These are phyloP conservation scores for Mortierella sp. DNA, from an alignment of 371 early-diverging fungal genomes.

Conservation along the genomic window DNA sequence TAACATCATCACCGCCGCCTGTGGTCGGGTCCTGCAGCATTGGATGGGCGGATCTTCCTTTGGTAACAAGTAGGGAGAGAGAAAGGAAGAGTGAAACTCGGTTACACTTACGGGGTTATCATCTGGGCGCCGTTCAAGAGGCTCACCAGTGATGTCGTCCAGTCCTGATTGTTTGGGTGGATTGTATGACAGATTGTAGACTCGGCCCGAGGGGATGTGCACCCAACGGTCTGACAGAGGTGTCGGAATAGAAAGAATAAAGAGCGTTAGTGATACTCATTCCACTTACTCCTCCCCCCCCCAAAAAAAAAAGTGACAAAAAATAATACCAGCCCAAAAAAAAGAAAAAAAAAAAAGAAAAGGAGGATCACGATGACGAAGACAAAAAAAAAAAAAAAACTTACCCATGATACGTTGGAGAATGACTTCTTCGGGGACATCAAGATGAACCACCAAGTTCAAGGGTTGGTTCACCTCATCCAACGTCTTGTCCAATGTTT, in stretches of 20 bases:
- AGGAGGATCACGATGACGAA: not conserved
- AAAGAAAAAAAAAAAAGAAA: not conserved
- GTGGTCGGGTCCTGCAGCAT: too few species aligned
- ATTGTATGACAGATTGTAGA: slow-evolving; percentile 93
- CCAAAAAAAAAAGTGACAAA: not conserved
- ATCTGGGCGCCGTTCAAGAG: slow-evolving; percentile 89
- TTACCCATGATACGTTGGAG: slow-evolving; percentile 88
- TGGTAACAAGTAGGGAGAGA: too few species aligned
- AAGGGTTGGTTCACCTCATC: slow-evolving; percentile 66
- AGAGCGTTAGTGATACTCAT: slow-evolving; percentile 4
- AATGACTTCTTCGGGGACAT: slow-evolving; percentile 93
- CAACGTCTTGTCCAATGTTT: slow-evolving; percentile 77
- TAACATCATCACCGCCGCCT: too few species aligned
- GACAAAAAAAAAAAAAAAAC: slow-evolving; percentile 11
- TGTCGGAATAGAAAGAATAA: not conserved
- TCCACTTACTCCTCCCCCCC: too few species aligned
- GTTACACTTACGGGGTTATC: slow-evolving; percentile 77
- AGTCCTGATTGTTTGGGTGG: slow-evolving; percentile 87
- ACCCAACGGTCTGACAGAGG: slow-evolving; percentile 85
- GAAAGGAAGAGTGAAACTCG: not conserved
- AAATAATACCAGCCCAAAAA: not conserved
- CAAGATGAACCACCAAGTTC: slow-evolving; percentile 88
- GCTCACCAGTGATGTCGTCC: slow-evolving; percentile 95
- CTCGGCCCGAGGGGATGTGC: slow-evolving; percentile 92
- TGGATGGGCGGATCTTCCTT: too few species aligned